Evolutionary conservation across 179 eudicot genomes (phyloP), one percentile per base, ranked within the genome.

Genomic region (Kewa caespitosa): DNA sequence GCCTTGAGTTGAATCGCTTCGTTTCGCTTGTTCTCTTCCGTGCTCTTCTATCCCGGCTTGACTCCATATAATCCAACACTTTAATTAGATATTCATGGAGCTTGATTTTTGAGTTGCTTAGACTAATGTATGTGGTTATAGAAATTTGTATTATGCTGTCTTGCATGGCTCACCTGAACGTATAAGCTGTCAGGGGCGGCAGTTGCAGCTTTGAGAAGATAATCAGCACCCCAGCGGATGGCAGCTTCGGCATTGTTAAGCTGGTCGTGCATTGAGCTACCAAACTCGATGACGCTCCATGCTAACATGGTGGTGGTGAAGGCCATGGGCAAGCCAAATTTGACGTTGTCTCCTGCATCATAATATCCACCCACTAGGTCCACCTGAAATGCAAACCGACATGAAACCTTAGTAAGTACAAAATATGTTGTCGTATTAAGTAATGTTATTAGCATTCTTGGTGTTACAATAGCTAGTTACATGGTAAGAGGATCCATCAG

Each of bases 271-370:
- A 92, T 92, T 31, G 87, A 86, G 78, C 71, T 72, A 0, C 97
- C 96, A 55, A 92, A 92, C 79, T 92, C 95, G 38, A 90, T 85
- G 1, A 90, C 85, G 37, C 97, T 89, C 97, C 97, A 93, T 2
- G 92, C 85, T 36, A 93, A 72, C 81, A 93, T 54, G 2, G 97
- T 93, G 3, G 86, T 90, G 1, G 92, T 89, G 61, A 91, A 93
- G 52, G 97, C 97, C 97, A 93, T 93, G 13, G 97, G 97, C 77
- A 93, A 77, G 12, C 94, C 97, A 69, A 93, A 92, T 81, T 92
- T 91, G 17, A 92, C 90, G 70, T 92, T 92, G 68, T 92, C 97
- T 30, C 97, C 97, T 23, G 97, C 97, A 80, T 92, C 97, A 64
- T 92, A 92, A 74, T 92, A 92, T 1, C 97, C 97, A 55, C 97